Evolutionary conservation across 306 rosid species (phyloP), one percentile per base, ranked within the genome.

Genomic region (Medicago lupulina): DNA sequence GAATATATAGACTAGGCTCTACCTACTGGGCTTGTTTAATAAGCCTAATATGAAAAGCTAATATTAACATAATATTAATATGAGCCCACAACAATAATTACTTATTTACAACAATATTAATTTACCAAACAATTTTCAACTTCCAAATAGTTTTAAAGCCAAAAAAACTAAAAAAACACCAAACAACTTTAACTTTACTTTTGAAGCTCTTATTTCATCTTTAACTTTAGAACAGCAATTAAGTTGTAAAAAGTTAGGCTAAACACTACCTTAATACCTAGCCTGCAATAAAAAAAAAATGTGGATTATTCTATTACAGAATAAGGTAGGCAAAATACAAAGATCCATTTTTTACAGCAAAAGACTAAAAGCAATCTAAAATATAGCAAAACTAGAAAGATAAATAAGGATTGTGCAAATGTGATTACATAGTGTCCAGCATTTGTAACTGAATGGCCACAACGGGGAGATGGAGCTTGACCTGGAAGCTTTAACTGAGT

Each of bases 401-500:
- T 59, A 23, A 76, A 12, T 54, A 57, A 68, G 67, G 68, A 63
- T 65, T 21, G 19, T 55, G 73, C 18, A 59, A 71, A 81, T 67
- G 77, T 75, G 70, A 63, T 90, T 92, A 95, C 98, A 80, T 90
- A 79, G 79, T 85, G 96, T 84, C 98, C 96, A 76, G 93, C 91
- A 38, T 87, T 89, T 55, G 97, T 90, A 69, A 95, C 80, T 58
- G 97, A 86, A 70, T 95, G 98, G 76, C 97, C 98, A 67, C 98
- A 95, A 15, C 96, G 92, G 11, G 98, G 76, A 62, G 98, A 86
- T 78, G 98, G 98, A 68, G 96, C 92, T 85, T 95, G 98, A 78
- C 98, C 97, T 13, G 98, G 98, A 85, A 95, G 98, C 90, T 90
- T 95, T 78, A 95, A 83, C 70, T 92, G 97, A 80, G 98, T 95